Conservation (phyloP, 768 basidiomycete species). For the Tubosaeta sp. region DNA sequence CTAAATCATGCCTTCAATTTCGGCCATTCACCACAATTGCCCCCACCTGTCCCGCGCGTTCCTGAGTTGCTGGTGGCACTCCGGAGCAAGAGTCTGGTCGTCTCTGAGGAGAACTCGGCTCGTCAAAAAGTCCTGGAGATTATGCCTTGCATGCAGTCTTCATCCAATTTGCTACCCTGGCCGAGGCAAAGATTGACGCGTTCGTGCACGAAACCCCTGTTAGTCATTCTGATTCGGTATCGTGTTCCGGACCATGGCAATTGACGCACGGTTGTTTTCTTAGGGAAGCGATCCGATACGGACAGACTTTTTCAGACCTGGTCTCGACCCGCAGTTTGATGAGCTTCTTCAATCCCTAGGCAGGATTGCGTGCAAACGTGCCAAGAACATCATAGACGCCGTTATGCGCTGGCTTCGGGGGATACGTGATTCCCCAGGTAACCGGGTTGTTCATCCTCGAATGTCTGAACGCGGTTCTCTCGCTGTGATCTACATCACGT, state of each 20-base stretch:
- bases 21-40: conserved; percentile 43
- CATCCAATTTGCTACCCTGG: conserved; percentile 75
- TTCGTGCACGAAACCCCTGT: conserved; percentile 71
- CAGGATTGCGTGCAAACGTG: conserved; percentile 79
- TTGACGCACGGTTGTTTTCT: conserved; percentile 5
- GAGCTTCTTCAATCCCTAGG: conserved; percentile 80
- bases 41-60: conserved; percentile 76
- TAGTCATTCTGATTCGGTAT: conserved; percentile 25
- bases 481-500: conserved; percentile 86
- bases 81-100: conserved; percentile 49
- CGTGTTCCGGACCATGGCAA: neutral
- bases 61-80: conserved; percentile 54
- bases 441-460: conserved; percentile 27
- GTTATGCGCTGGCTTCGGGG: conserved; percentile 83
- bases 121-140: conserved; percentile 81
- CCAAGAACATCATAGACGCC: conserved; percentile 80
- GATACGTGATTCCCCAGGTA: conserved; percentile 58
- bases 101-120: conserved; percentile 64
- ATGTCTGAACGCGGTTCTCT: conserved; percentile 67
- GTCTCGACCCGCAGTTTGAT: conserved; percentile 77
- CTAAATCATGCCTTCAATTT: conserved; percentile 22
- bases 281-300: conserved; percentile 72
- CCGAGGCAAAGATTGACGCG: conserved; percentile 73
- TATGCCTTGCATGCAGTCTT: conserved; percentile 87
- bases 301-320: conserved; percentile 62